phyloP scores from a whole-genome alignment of 1,139 yeast genomes.

The Protomyces inouyei region DNA sequence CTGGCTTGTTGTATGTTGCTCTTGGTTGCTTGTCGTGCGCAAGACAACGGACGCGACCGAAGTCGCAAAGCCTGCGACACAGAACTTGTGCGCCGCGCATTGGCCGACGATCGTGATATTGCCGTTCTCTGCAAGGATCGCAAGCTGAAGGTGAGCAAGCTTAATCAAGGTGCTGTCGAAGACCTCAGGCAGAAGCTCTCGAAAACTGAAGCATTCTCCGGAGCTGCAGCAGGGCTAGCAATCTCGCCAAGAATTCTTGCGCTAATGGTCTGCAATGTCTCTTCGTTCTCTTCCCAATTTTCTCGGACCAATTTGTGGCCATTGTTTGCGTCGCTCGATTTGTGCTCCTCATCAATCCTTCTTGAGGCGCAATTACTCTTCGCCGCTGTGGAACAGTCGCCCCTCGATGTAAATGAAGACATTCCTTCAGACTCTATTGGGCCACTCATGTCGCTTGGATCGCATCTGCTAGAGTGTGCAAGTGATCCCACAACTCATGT shows the following conservation, averaged over 20 bases:
- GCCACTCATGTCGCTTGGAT: background rate
- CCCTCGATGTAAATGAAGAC: background rate
- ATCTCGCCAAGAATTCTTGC: conserved; percentile 10
- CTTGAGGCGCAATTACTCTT: background rate
- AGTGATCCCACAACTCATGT: background rate
- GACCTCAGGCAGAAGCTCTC: conserved; percentile 5
- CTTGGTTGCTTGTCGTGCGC: background rate
- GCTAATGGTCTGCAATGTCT: background rate
- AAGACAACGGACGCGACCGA: background rate
- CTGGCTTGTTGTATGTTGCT: conserved; percentile 6
- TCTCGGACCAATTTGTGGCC: background rate
- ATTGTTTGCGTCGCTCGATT: background rate
- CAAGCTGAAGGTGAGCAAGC: background rate
- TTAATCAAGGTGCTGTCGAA: background rate
- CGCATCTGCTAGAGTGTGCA: background rate
- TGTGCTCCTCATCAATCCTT: background rate
- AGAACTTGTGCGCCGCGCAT: background rate
- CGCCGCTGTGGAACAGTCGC: background rate
- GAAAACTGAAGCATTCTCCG: conserved; percentile 8
- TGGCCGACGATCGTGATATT: background rate
- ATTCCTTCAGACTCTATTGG: background rate
- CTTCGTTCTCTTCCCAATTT: background rate
- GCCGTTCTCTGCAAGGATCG: background rate
- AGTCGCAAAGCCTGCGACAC: background rate
- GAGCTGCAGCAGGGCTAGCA: background rate